These are phyloP conservation scores for Aspergillus bridgeri DNA, from an alignment of 495 filamentous ascomycete genomes.

Conservation along the genomic window DNA sequence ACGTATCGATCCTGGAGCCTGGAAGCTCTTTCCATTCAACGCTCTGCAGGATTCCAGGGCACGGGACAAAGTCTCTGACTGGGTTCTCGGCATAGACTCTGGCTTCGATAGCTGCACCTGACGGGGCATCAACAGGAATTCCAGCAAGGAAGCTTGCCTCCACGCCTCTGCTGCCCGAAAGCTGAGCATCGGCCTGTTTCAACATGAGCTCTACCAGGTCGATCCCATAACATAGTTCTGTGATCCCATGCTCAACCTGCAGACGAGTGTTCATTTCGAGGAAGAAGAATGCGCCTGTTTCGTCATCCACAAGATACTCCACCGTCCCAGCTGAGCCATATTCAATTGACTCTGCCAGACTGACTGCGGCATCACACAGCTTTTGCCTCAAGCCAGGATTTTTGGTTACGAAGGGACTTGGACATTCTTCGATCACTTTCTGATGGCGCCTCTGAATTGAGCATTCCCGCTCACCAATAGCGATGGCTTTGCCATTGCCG, in stretches of 20 bases:
- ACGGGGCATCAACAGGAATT: constrained; percentile 31
- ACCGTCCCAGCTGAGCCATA: constrained; percentile 61
- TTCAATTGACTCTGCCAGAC: constrained; percentile 48
- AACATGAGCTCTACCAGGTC: constrained; percentile 58
- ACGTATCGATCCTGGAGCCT: constrained; percentile 57
- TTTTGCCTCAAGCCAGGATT: constrained; percentile 43
- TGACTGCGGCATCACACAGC: constrained; percentile 49
- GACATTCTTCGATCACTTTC: constrained; percentile 55
- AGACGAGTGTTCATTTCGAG: constrained; percentile 67
- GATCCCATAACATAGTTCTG: constrained; percentile 56
- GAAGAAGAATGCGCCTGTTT: constrained; percentile 58
- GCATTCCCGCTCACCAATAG: constrained; percentile 45
- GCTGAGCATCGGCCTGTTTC: constrained; percentile 47
- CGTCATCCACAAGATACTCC: constrained; percentile 62
- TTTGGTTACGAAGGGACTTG: constrained; percentile 48
- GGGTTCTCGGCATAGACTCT: constrained; percentile 63
- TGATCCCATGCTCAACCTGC: constrained; percentile 66
- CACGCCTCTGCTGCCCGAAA: constrained; percentile 40
- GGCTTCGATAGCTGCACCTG: constrained; percentile 54
- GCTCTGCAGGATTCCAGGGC: constrained; percentile 53
- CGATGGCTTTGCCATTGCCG: constrained; percentile 37
- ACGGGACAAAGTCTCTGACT: constrained; percentile 51
- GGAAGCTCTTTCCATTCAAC: constrained; percentile 47
- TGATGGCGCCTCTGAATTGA: constrained; percentile 50
- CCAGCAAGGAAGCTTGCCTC: constrained; percentile 25